Conservation (phyloP, 2,329 filamentous ascomycete genomes). For the Pyricularia sp. region DNA sequence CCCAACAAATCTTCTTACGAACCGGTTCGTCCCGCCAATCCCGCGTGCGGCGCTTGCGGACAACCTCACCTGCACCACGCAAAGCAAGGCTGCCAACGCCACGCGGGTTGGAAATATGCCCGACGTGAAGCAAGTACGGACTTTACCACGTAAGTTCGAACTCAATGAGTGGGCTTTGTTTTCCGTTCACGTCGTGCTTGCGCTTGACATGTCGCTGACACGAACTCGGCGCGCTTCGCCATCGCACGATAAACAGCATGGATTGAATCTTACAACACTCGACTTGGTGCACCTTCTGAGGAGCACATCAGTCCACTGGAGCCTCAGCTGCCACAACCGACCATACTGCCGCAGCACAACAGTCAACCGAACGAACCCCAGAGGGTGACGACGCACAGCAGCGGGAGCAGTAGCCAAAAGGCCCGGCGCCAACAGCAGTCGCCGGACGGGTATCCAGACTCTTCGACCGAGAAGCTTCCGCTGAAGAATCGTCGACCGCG, state of each 20-base stretch:
- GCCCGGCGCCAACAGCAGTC: slow-evolving; percentile 1
- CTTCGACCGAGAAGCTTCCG: neutral
- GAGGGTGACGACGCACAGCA: slow-evolving; percentile 1
- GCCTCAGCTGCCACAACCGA: slow-evolving; percentile 8
- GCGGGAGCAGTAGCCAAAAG: neutral
- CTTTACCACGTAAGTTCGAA: slow-evolving; percentile 9
- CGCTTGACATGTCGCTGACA: neutral
- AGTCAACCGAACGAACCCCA: slow-evolving; percentile 8
- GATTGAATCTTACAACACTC: slow-evolving; percentile 3
- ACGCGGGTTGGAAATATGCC: neutral
- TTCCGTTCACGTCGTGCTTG: neutral
- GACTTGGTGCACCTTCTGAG: neutral
- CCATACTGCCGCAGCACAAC: slow-evolving; percentile 12
- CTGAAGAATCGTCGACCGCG: slow-evolving; percentile 1
- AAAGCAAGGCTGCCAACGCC: neutral
- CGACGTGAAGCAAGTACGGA: slow-evolving; percentile 4
- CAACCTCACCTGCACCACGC: neutral
- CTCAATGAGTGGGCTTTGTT: neutral
- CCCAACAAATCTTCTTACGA: neutral
- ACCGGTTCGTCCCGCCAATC: neutral
- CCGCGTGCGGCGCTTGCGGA: neutral
- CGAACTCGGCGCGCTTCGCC: neutral
- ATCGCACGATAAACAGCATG: slow-evolving; percentile 1
- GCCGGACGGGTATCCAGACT: slow-evolving; percentile 30
- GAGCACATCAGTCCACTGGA: slow-evolving; percentile 3